These are phyloP conservation scores for Fusarium cicatricum DNA, from an alignment of 2,329 filamentous ascomycete species.

Conservation along the genomic window DNA sequence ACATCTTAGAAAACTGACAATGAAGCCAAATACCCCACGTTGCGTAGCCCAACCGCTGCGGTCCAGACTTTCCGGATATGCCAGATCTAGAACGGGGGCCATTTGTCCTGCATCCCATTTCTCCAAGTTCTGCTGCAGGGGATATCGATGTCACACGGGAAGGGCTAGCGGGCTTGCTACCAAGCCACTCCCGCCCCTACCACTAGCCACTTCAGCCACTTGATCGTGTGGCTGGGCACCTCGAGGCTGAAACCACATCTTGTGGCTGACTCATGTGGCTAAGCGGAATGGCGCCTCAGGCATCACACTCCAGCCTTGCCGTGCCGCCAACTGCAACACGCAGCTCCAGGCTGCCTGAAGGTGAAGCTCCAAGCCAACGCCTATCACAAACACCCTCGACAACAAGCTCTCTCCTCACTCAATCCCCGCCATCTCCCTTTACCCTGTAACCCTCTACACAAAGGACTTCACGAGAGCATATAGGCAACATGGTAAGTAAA, in stretches of 20 bases:
- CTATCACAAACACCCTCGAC: conserved; percentile 32
- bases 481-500: conserved; percentile 46
- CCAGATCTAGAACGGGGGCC: conserved; percentile 27
- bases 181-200: conserved; percentile 39
- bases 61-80: conserved; percentile 20
- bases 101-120: conserved; percentile 14
- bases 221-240: conserved; percentile 7
- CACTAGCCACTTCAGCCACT: conserved; percentile 26
- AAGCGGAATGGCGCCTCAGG: conserved; percentile 41
- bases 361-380: conserved; percentile 47
- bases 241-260: conserved; percentile 11
- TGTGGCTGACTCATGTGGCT: conserved; percentile 1
- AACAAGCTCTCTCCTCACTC: conserved; percentile 27
- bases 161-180: background rate
- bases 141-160: conserved; percentile 20
- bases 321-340: conserved; percentile 44
- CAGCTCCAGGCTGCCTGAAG: conserved; percentile 57
- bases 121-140: conserved; percentile 28
- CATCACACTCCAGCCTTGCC: conserved; percentile 42
- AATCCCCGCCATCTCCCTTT: conserved; percentile 16
- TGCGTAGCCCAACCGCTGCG: conserved; percentile 3
- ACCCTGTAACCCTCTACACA: conserved; percentile 1
- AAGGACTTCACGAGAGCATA: conserved; percentile 26
- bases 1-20: no score
- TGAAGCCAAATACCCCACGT: conserved; percentile 1